Base-by-base conservation (phyloP, 2,329 filamentous ascomycete species). In the Colletotrichum abscissum region DNA sequence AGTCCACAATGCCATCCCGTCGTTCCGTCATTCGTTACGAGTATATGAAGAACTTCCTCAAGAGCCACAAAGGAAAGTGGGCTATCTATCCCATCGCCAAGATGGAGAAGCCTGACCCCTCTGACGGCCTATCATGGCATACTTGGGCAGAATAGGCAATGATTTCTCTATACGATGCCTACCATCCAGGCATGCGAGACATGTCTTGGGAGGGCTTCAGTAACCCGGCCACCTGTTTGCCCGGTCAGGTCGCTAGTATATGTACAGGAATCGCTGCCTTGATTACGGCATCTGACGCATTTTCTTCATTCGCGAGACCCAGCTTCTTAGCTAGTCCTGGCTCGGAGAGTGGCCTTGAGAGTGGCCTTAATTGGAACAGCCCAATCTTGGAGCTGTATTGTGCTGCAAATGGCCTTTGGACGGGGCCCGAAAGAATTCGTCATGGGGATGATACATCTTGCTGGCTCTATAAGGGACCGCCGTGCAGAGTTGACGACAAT, bases 311-410 rank as follows among this genome's bases (percentile, higher is more conserved):
- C 3, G 19, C 1, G 42, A 49, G 42, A 49, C 19, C 42, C 42
- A 1, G 19, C 19, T 22, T 22, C 19, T 0, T 1, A 9, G 19
- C 19, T 11, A n/a, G 7, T 1, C 19, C 3, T 4, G 42, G 19
- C 19, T 1, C 19, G 1, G 8, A 49, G 3, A 49, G 42, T 49
- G 42, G 42, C 19, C 42, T 49, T 11, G 8, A 49, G 3, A 49
- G 42, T 49, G 42, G 42, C 19, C 42, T 49, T 11, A 22, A 49
- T 22, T 49, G 42, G 42, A 22, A 49, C 19, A 49, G 19, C 1
- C 3, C 8, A 22, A 1, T 49, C 42, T n/a, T 49, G 42, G 42
- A 49, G 42, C 2, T 49, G 8, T 49, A 11, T 49, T 19, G 42
- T n/a, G 19, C 0, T 4, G 19, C 7, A n/a, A 22, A 49, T 19